Evolutionary conservation across 2,329 filamentous ascomycete genomes (phyloP), one percentile per base, ranked within the genome.

Genomic region (Aspergillus spinulosporus): DNA sequence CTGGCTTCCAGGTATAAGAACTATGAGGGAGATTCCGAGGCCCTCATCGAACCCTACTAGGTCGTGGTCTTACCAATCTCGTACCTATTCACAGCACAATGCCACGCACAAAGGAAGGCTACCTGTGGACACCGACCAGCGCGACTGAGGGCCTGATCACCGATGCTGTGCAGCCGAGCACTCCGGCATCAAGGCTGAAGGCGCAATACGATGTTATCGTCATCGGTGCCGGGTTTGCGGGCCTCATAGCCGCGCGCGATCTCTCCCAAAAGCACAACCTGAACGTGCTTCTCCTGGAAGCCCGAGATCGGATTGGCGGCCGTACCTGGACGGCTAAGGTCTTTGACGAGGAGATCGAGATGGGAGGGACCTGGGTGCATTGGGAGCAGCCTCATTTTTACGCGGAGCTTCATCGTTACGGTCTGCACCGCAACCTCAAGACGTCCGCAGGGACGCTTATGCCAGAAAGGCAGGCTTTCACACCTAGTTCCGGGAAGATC

Each of bases 301-400:
- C 72, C 1, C 72, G 79, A 12, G 77, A 82, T 59, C 39, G 39
- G n/a, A 43, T 43, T 43, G 39, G 39, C 15, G 78, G 79, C 1
- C 73, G 79, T 0, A 77, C 78, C 2, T 81, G 76, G 74, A 75
- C 74, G 0, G 73, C 76, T 12, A 73, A 78, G 32, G 76, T 78
- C 5, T 70, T 67, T 0, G 77, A 75, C 0, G 76, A 79, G 11
- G 71, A 72, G 0, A 79, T 73, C 48, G 79, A 81, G 49, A 76
- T 82, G 73, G 79, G 79, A 0, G 80, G 80, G 0, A 80, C 78
- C 0, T 82, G 78, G 78, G 71, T 81, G 0, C 75, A 75, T 52
- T 79, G 77, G 77, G 67, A 68, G 1, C 76, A 78, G 48, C 66
- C 76, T 0, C 73, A 76, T 32, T 65, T 78, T 2, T 78, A 73